phyloP scores from a whole-genome alignment of 768 basidiomycete genomes.

The Ramaria sp. region DNA sequence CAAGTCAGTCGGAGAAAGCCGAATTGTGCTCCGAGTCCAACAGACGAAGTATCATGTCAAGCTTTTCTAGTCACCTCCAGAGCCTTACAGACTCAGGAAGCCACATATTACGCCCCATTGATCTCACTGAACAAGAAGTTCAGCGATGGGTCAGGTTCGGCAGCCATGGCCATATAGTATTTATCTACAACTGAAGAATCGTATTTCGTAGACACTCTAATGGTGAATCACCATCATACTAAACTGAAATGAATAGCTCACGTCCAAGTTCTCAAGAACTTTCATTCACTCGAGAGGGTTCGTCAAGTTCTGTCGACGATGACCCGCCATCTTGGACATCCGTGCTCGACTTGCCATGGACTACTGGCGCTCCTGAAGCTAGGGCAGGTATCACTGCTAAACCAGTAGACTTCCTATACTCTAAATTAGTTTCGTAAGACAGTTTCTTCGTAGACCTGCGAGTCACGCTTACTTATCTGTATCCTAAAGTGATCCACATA shows the following conservation, averaged over 20 bases:
- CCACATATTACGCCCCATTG: not conserved
- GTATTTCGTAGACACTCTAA: not conserved
- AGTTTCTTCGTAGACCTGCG: not conserved
- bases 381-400: not conserved
- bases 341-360: conserved; percentile 3
- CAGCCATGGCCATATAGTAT: not conserved
- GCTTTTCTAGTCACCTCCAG: not conserved
- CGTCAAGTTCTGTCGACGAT: not conserved
- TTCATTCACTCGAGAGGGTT: not conserved
- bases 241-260: not conserved
- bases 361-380: not conserved
- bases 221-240: not conserved
- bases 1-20: not conserved
- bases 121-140: not conserved
- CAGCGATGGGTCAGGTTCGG: not conserved
- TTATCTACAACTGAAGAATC: not conserved
- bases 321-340: not conserved
- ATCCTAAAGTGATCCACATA: not conserved
- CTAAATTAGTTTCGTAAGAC: conserved; percentile 1
- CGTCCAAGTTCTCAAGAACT: not conserved
- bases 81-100: not conserved
- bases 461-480: not conserved
- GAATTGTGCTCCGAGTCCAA: not conserved
- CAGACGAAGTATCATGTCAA: not conserved
- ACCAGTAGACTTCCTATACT: not conserved